phyloP scores from a whole-genome alignment of 805 yeast species.

The Kuraishia borneana region DNA sequence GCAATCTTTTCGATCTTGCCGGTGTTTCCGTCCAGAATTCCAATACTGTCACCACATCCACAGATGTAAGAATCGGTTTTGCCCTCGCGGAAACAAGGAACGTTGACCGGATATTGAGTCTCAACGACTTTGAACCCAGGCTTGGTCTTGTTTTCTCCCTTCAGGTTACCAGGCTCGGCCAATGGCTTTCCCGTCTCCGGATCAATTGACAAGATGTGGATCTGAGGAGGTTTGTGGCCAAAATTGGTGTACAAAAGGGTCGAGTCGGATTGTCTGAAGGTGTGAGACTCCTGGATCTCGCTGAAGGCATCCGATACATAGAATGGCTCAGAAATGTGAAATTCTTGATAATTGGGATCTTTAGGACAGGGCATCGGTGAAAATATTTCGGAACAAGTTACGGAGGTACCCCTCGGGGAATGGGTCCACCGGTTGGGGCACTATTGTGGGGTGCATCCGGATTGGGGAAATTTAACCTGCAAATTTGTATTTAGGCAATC shows the following conservation, averaged over 20 bases:
- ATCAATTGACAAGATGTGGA: slow-evolving; percentile 15
- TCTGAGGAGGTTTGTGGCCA: slow-evolving; percentile 11
- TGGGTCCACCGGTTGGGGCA: too few relatives aligned
- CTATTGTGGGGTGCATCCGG: too few relatives aligned
- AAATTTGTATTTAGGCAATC: slow-evolving; percentile 16
- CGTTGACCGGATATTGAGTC: too few relatives aligned
- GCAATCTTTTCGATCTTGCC: slow-evolving; percentile 18
- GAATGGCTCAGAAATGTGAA: too few relatives aligned
- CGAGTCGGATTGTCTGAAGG: slow-evolving; percentile 17
- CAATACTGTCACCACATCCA: slow-evolving; percentile 20
- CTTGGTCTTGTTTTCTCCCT: slow-evolving; percentile 15
- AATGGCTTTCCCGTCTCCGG: slow-evolving; percentile 10
- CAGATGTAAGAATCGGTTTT: slow-evolving; percentile 18
- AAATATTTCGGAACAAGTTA: too few relatives aligned
- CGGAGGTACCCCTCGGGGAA: too few relatives aligned
- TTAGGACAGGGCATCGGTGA: too few relatives aligned
- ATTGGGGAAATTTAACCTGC: slow-evolving; percentile 12
- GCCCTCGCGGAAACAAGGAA: slow-evolving; percentile 17
- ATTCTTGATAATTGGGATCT: too few relatives aligned
- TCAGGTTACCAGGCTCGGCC: slow-evolving; percentile 6
- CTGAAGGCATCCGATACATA: too few relatives aligned
- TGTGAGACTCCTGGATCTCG: slow-evolving; percentile 20
- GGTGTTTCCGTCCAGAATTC: slow-evolving; percentile 20
- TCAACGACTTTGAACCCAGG: too few relatives aligned
- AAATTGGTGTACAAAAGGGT: slow-evolving; percentile 22